A percentile compares a stretch with the other conserved stretches of the same genome.
These are phyloP conservation scores for Steccherinum ochraceum DNA, from an alignment of 768 basidiomycete species.

Conservation along the genomic window DNA sequence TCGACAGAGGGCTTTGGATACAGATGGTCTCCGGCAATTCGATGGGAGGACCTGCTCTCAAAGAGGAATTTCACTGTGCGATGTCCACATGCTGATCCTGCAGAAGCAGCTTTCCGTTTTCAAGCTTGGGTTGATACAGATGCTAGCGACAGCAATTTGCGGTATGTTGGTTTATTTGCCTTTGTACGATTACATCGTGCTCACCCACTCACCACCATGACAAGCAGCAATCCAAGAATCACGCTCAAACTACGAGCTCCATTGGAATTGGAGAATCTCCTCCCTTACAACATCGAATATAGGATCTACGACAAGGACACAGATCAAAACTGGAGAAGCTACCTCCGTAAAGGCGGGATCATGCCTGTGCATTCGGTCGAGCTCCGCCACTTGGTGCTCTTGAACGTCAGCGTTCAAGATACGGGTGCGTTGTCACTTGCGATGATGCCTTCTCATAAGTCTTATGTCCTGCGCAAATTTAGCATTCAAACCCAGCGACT, in stretches of 20 bases:
- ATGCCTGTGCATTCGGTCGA: slow-evolving; percentile 98
- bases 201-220: neutral
- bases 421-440: slow-evolving; percentile 49
- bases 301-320: slow-evolving; percentile 96
- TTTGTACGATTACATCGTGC: neutral
- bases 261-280: slow-evolving; percentile 89
- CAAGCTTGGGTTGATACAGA: slow-evolving; percentile 88
- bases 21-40: slow-evolving; percentile 82
- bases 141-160: slow-evolving; percentile 41
- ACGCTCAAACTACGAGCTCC: slow-evolving; percentile 86
- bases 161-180: slow-evolving; percentile 37
- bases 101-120: slow-evolving; percentile 89
- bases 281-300: slow-evolving; percentile 93
- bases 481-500: slow-evolving; percentile 94
- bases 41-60: slow-evolving; percentile 82
- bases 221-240: slow-evolving; percentile 79
- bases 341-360: slow-evolving; percentile 84
- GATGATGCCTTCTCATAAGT: neutral
- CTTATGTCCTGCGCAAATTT: slow-evolving; percentile 1
- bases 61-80: slow-evolving; percentile 68
- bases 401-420: slow-evolving; percentile 89
- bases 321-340: slow-evolving; percentile 91
- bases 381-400: slow-evolving; percentile 78
- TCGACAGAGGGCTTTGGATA: slow-evolving; percentile 89
- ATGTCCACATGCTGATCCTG: slow-evolving; percentile 75